Evolutionary conservation across 345 rosid genomes (phyloP), one percentile per base, ranked within the genome.

Genomic region (Luvunga scandens): DNA sequence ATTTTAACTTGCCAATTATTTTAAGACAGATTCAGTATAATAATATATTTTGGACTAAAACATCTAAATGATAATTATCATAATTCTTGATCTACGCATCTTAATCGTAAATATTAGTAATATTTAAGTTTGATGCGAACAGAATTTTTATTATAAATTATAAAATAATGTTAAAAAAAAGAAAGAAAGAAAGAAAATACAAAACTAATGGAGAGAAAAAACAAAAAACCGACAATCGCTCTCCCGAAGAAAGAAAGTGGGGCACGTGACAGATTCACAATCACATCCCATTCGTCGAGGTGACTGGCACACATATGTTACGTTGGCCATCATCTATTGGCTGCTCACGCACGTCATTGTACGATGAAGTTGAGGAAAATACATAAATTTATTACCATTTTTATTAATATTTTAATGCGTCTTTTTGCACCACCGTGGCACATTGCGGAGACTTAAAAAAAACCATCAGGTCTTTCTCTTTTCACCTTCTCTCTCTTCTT

Each of bases 301-400:
- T 9, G 75, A 62, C 39, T 24, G 69, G 2, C 5, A 4, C 55
- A 9, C 0, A 1, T 2, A 36, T 48, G 14, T 1, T 70, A 12
- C 14, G 71, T 7, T 80, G 84, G 69, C 79, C 0, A 5, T 1
- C 13, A 21, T 6, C 27, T 5, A 79, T 76, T 66, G 63, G 81
- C 45, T 30, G 3, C 1, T 66, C 38, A 39, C 38, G 66, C 77
- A 80, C 61, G n/a, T 70, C 72, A 21, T 68, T 27, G 88, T 83
- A 85, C 85, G 77, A 83, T 84, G 79, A 72, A 68, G 66, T 63
- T 57, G 56, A n/a, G 12, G 25, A 53, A 31, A 53, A 31, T 65
- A 10, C 19, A 31, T 7, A 1, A 30, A 27, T 42, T 10, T 45
- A 28, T 3, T 34, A 14, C 57, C 22, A 16, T 66, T 14, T 24